These are phyloP conservation scores for Neurospora sp. DNA, from an alignment of 495 filamentous ascomycete species.

Conservation along the genomic window DNA sequence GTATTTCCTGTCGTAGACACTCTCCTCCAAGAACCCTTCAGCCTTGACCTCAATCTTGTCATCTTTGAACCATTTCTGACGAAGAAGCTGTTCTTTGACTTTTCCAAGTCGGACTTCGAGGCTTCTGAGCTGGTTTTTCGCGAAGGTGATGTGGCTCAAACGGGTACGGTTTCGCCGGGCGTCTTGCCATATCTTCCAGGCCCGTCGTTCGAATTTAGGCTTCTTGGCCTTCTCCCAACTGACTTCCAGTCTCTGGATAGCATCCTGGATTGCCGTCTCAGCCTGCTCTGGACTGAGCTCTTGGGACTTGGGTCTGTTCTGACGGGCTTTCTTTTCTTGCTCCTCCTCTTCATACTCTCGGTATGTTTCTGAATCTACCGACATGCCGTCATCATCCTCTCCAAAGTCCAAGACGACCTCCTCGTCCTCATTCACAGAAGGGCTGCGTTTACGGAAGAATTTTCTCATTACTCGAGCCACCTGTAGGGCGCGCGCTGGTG, in stretches of 20 bases:
- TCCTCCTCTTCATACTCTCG: slow-evolving; percentile 33
- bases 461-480: slow-evolving; percentile 29
- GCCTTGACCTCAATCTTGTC: slow-evolving; percentile 41
- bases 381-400: slow-evolving; percentile 56
- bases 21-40: slow-evolving; percentile 44
- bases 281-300: slow-evolving; percentile 39
- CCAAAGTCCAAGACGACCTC: slow-evolving; percentile 51
- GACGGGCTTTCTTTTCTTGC: slow-evolving; percentile 4
- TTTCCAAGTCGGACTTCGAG: slow-evolving; percentile 42
- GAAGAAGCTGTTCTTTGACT: slow-evolving; percentile 38
- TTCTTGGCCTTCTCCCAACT: slow-evolving; percentile 48
- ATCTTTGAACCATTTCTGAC: slow-evolving; percentile 38
- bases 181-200: slow-evolving; percentile 52
- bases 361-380: slow-evolving; percentile 42
- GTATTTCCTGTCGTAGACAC: slow-evolving; percentile 48
- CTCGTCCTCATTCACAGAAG: slow-evolving; percentile 32
- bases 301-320: neutral
- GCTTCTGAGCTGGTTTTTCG: slow-evolving; percentile 5
- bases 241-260: slow-evolving; percentile 39
- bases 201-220: slow-evolving; percentile 42
- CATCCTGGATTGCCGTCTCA: slow-evolving; percentile 40
- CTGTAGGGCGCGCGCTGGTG: slow-evolving; percentile 32
- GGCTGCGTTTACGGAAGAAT: slow-evolving; percentile 17
- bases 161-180: slow-evolving; percentile 21
- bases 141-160: slow-evolving; percentile 11